Percentiles rank a stretch among this genome's conserved stretches.
Conservation (phyloP, 768 basidiomycete genomes). For the Lactifluus hygrophoroides region DNA sequence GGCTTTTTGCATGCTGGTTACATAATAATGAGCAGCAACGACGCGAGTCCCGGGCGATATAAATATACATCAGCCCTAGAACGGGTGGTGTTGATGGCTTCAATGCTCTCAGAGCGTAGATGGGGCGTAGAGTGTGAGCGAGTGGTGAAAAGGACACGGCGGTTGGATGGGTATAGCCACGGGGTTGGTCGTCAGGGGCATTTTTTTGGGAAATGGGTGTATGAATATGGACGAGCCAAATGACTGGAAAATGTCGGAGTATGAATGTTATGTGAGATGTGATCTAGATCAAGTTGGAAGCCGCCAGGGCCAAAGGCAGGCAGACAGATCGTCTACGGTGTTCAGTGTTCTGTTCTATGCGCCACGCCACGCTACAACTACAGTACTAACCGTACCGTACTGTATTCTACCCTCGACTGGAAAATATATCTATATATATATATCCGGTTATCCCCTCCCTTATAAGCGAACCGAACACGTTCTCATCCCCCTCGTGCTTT, state of each 20-base stretch:
- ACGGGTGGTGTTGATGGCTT: neutral
- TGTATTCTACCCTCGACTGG: too few species aligned
- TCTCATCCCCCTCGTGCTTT: too few species aligned
- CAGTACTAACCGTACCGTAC: too few species aligned
- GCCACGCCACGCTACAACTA: too few species aligned
- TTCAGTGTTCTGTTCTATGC: too few species aligned
- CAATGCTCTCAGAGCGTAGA: too few species aligned
- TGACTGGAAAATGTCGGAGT: neutral
- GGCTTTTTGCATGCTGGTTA: neutral
- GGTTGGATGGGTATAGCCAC: too few species aligned
- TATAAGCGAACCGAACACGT: neutral
- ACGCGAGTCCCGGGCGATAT: neutral
- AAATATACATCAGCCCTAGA: neutral
- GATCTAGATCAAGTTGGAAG: neutral
- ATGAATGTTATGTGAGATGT: neutral
- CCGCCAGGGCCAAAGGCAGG: too few species aligned
- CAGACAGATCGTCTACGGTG: too few species aligned
- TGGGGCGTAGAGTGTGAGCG: too few species aligned
- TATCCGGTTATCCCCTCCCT: neutral
- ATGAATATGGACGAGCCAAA: too few species aligned
- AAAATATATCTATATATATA: neutral
- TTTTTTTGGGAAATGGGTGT: neutral
- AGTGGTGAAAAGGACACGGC: too few species aligned
- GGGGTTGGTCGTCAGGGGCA: neutral
- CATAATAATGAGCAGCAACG: neutral